Evolutionary conservation across 2,329 filamentous ascomycete genomes (phyloP), one percentile per base, ranked within the genome.

Genomic region (Hypoxylon sp.): DNA sequence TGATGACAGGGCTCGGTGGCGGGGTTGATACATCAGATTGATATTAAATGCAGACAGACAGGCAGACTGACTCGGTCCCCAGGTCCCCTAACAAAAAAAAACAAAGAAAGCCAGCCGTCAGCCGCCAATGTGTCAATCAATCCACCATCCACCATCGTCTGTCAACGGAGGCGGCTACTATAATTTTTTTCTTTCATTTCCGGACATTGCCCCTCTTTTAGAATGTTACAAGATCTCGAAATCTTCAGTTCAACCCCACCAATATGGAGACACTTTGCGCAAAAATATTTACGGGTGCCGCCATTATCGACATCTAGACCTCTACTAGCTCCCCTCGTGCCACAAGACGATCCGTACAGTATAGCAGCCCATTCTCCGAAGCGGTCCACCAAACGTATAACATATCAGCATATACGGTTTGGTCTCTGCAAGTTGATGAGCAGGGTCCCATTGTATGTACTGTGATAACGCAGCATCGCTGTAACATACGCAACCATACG

Each of bases 241-340:
- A 55, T 55, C 54, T 51, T 48, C 50, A 55, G 20, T 21, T 12
- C 19, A 50, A 45, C 51, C 52, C 59, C 62, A 63, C 21, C 62
- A 53, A 48, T 57, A 57, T 60, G 59, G 52, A 60, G 53, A 58
- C 53, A 16, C 35, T 45, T 53, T 41, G 42, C 46, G 55, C 55
- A 55, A 48, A 49, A 47, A 35, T 35, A 57, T 55, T 51, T 44
- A 32, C 53, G 37, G 47, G 41, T 56, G 41, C 43, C 54, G 57
- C 51, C 41, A 47, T 53, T 59, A 56, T 56, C 52, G 52, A 59
- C 55, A 45, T 56, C 51, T 47, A 55, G 21, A 25, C 30, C 8
- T 6, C 4, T 4, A 17, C 27, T 47, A 55, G 46, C 36, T 34
- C 42, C 9, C 13, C 36, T 26, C 40, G 38, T 49, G 25, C 31